These are phyloP conservation scores for Leccinum pseudoinsigne DNA, from an alignment of 1,284 basidiomycete genomes.

Conservation along the genomic window DNA sequence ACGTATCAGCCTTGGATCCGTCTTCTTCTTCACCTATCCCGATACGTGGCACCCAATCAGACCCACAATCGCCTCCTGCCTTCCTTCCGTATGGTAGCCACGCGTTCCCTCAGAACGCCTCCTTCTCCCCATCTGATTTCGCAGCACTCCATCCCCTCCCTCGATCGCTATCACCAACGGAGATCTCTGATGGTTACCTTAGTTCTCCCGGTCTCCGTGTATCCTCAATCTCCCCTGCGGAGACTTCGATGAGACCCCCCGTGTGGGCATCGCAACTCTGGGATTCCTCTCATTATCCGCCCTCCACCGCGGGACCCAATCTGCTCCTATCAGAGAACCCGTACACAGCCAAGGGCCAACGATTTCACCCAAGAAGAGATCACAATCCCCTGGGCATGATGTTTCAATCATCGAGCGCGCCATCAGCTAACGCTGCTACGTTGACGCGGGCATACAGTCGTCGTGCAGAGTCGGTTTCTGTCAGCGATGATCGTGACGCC, in stretches of 20 bases:
- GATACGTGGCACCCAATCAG: constrained; percentile 48
- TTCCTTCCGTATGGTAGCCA: constrained; percentile 44
- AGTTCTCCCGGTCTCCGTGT: constrained; percentile 39
- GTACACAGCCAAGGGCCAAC: constrained; percentile 32
- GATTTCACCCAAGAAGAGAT: constrained; percentile 39
- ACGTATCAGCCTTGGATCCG: constrained; percentile 39
- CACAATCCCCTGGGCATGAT: constrained; percentile 56
- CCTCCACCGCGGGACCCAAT: constrained; percentile 39
- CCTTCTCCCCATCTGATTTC: constrained; percentile 59
- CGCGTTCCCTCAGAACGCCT: constrained; percentile 46
- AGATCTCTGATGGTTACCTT: constrained; percentile 45
- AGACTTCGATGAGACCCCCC: constrained; percentile 53
- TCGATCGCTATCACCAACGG: constrained; percentile 54
- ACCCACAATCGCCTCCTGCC: constrained; percentile 39
- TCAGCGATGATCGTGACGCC: constrained; percentile 65
- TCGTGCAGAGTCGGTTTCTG: constrained; percentile 62
- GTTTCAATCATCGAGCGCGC: constrained; percentile 78
- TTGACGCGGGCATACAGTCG: constrained; percentile 59
- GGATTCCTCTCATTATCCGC: constrained; percentile 39
- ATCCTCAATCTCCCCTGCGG: constrained; percentile 56
- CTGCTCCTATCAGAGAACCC: constrained; percentile 45
- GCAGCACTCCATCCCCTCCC: constrained; percentile 59
- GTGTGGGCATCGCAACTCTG: constrained; percentile 67
- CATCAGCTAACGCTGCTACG: constrained; percentile 45
- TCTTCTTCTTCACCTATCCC: constrained; percentile 62